Conservation (phyloP, 768 basidiomycete species). For the Pleurotus ostreatus region DNA sequence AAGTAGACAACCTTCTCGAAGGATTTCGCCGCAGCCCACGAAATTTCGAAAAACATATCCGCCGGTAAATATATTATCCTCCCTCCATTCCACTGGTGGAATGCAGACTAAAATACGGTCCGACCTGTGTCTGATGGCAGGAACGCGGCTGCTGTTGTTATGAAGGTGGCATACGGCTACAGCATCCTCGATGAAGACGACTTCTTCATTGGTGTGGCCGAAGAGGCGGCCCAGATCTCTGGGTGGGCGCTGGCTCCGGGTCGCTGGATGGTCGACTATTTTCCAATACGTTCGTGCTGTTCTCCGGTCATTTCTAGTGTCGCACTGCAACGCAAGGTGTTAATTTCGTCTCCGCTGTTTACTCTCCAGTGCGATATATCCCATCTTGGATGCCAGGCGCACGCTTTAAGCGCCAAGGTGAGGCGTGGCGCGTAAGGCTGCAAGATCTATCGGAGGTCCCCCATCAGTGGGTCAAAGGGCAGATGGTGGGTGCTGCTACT, state of each 20-base stretch:
- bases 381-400: conserved; percentile 48
- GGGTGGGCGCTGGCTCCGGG: conserved; percentile 36
- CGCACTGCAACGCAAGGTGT: not conserved
- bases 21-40: conserved; percentile 27
- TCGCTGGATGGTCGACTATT: conserved; percentile 40
- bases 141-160: conserved; percentile 33
- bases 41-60: conserved; percentile 29
- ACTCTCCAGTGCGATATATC: conserved; percentile 38
- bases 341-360: not conserved
- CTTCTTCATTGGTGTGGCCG: conserved; percentile 33
- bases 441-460: conserved; percentile 32
- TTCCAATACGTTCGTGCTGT: conserved; percentile 29
- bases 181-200: conserved; percentile 28
- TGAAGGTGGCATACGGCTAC: conserved; percentile 43
- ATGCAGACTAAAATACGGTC: no score
- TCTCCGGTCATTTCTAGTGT: not conserved
- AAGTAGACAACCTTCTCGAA: conserved; percentile 28
- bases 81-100: no score
- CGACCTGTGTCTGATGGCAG: conserved; percentile 15
- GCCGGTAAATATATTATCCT: conserved; percentile 23
- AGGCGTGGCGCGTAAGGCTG: conserved; percentile 33
- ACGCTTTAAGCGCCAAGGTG: conserved; percentile 42
- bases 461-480: conserved; percentile 40
- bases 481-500: conserved; percentile 27
- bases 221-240: conserved; percentile 36